These are phyloP conservation scores for Phanerochaete carnosa DNA, from an alignment of 768 basidiomycete genomes.

Conservation along the genomic window DNA sequence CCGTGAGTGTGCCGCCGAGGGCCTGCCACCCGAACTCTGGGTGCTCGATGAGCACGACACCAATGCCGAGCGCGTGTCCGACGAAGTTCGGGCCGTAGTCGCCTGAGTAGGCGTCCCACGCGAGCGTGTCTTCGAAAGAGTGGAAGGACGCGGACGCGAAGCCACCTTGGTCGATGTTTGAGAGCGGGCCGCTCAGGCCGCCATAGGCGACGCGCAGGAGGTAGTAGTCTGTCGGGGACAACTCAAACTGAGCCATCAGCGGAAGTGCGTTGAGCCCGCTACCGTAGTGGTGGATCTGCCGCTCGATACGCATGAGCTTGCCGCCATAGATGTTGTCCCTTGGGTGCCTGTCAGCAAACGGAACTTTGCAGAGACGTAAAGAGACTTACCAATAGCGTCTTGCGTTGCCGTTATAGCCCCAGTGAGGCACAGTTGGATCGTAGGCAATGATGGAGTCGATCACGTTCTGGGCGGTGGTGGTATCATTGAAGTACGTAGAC, in stretches of 20 bases:
- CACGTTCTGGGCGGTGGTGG: slow-evolving; percentile 45
- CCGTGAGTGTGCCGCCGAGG: slow-evolving; percentile 46
- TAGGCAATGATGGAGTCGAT: slow-evolving; percentile 56
- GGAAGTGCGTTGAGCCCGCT: slow-evolving; percentile 54
- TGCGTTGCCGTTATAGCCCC: slow-evolving; percentile 61
- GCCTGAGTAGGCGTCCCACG: slow-evolving; percentile 57
- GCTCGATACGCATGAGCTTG: slow-evolving; percentile 51
- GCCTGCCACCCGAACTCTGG: slow-evolving; percentile 62
- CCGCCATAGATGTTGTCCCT: slow-evolving; percentile 60
- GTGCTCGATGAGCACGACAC: slow-evolving; percentile 43
- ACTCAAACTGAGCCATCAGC: slow-evolving; percentile 46
- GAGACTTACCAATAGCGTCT: slow-evolving; percentile 48
- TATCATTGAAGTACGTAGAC: slow-evolving; percentile 52
- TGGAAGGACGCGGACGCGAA: slow-evolving; percentile 61
- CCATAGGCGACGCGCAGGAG: slow-evolving; percentile 51
- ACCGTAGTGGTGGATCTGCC: slow-evolving; percentile 59
- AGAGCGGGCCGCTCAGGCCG: slow-evolving; percentile 50
- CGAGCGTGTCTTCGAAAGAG: slow-evolving; percentile 52
- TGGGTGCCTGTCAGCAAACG: slow-evolving; percentile 1
- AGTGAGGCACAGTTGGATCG: slow-evolving; percentile 55
- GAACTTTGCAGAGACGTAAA: not conserved
- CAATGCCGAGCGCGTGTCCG: slow-evolving; percentile 48
- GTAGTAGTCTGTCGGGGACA: slow-evolving; percentile 44
- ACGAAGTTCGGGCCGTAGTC: slow-evolving; percentile 62
- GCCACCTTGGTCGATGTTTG: slow-evolving; percentile 55